phyloP scores from a whole-genome alignment of 2,329 filamentous ascomycete species.

The Talaromyces atroroseus region DNA sequence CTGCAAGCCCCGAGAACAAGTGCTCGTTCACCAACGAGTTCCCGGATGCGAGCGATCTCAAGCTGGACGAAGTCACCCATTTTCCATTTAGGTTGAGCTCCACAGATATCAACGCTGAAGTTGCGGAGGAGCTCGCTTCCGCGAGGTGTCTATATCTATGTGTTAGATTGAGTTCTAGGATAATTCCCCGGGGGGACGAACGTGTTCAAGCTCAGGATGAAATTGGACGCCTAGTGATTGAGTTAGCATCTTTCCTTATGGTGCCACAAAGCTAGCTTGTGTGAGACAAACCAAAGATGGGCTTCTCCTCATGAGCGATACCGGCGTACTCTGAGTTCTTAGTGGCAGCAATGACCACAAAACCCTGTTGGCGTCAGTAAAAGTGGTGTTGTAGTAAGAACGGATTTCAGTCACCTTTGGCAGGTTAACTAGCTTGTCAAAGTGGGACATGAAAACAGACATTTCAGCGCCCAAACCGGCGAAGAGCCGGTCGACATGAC shows the following conservation, averaged over 20 bases:
- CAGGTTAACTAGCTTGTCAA: constrained; percentile 66
- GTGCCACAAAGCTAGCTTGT: constrained; percentile 47
- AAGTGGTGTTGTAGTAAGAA: too few species aligned
- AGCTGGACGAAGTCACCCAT: constrained; percentile 79
- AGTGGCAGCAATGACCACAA: constrained; percentile 49
- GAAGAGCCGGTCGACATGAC: constrained; percentile 14
- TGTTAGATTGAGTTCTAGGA: too few species aligned
- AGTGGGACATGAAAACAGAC: constrained; percentile 3
- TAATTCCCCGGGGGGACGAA: too few species aligned
- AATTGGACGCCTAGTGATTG: constrained; percentile 1
- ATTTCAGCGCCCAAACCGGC: not conserved
- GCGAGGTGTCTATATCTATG: constrained; percentile 46
- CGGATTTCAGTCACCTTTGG: too few species aligned
- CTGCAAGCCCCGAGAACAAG: constrained; percentile 77
- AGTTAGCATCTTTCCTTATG: not conserved
- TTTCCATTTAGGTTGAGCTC: constrained; percentile 69
- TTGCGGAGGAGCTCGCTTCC: constrained; percentile 71
- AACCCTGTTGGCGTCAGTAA: not conserved
- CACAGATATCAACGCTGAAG: constrained; percentile 79
- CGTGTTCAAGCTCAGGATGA: constrained; percentile 63
- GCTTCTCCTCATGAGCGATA: constrained; percentile 53
- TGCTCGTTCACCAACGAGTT: constrained; percentile 71
- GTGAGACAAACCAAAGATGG: constrained; percentile 78
- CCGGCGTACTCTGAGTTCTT: constrained; percentile 72
- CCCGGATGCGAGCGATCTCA: constrained; percentile 74